Conservation (phyloP, 805 yeast species). For the Lipomyces oligophaga region DNA sequence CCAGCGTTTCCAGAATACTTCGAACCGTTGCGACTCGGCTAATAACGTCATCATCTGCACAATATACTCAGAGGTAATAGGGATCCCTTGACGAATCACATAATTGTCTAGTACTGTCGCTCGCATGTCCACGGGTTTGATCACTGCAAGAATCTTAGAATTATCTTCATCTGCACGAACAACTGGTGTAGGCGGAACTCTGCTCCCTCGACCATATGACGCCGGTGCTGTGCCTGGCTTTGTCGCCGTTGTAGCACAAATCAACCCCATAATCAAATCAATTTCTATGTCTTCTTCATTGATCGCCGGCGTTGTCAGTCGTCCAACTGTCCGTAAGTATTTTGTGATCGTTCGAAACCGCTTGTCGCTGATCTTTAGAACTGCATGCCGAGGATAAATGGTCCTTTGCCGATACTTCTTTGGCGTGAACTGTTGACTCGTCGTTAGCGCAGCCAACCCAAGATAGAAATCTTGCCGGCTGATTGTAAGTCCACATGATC, state of each 20-base stretch:
- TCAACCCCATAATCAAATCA: too few relatives aligned
- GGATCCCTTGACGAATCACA: conserved; percentile 11
- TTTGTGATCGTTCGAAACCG: conserved; percentile 10
- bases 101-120: conserved; percentile 15
- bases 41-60: conserved; percentile 33
- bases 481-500: conserved; percentile 34
- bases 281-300: too few relatives aligned
- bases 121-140: conserved; percentile 4
- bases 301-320: background rate
- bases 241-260: too few relatives aligned
- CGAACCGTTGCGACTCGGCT: conserved; percentile 32
- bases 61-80: conserved; percentile 22
- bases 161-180: too few relatives aligned
- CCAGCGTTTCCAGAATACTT: conserved; percentile 36
- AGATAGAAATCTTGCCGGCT: conserved; percentile 33
- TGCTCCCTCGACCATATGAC: too few relatives aligned
- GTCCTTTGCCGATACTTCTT: background rate
- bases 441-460: conserved; percentile 34
- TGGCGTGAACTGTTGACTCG: conserved; percentile 31
- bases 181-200: too few relatives aligned
- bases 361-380: conserved; percentile 19
- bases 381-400: conserved; percentile 13
- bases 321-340: conserved; percentile 7
- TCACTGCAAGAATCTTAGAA: too few relatives aligned
- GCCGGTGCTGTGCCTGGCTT: too few relatives aligned